A percentile compares a stretch with the other conserved stretches of the same genome.
phyloP scores from a whole-genome alignment of 1,139 yeast genomes.

The Scheffersomyces cryptocercus region DNA sequence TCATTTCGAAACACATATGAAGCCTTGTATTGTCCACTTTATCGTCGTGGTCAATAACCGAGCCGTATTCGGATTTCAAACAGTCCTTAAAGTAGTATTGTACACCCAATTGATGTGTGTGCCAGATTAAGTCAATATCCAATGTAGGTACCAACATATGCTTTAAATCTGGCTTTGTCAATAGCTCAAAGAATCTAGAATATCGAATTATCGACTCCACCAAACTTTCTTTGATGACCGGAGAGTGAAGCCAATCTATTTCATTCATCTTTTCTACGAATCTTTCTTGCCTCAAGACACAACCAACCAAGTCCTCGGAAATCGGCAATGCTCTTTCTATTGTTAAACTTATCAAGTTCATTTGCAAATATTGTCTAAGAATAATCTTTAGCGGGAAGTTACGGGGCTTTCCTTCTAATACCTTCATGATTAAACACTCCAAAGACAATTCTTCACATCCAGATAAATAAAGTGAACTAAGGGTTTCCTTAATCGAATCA shows the following conservation, averaged over 20 bases:
- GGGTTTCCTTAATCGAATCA: not conserved
- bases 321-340: slow-evolving; percentile 13
- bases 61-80: slow-evolving; percentile 3
- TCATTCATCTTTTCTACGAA: slow-evolving; percentile 32
- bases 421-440: not conserved
- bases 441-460: not conserved
- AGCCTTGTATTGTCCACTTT: slow-evolving; percentile 23
- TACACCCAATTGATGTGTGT: slow-evolving; percentile 36
- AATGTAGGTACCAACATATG: slow-evolving; percentile 34
- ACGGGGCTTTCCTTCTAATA: not conserved
- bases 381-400: slow-evolving; percentile 2
- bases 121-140: slow-evolving; percentile 44
- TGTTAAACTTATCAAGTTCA: slow-evolving; percentile 23
- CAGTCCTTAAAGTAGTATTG: slow-evolving; percentile 24
- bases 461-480: not conserved
- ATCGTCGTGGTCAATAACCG: slow-evolving; percentile 30
- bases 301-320: slow-evolving; percentile 33
- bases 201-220: slow-evolving; percentile 25
- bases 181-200: slow-evolving; percentile 23
- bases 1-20: slow-evolving; percentile 19
- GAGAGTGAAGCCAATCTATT: slow-evolving; percentile 30
- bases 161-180: slow-evolving; percentile 7
- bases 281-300: slow-evolving; percentile 30
- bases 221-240: slow-evolving; percentile 18
- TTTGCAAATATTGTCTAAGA: slow-evolving; percentile 16